A percentile compares a stretch with the other conserved stretches of the same genome.
phyloP scores from a whole-genome alignment of 306 rosid genomes.

The Phaseolus lunatus region DNA sequence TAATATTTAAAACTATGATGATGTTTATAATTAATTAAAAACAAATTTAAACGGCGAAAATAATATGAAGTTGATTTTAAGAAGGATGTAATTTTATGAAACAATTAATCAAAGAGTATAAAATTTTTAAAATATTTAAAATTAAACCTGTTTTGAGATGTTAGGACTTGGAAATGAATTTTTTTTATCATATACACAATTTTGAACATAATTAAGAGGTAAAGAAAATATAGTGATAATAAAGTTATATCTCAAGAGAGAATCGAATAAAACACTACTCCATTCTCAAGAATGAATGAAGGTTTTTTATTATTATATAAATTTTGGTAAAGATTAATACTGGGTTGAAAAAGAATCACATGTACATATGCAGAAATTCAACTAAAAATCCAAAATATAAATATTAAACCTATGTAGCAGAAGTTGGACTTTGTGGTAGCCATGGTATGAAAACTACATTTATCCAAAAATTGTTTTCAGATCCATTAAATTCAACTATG shows the following conservation, averaged over 20 bases:
- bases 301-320: background rate
- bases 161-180: background rate
- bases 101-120: background rate
- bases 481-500: background rate
- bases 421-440: constrained; percentile 24
- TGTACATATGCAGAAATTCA: background rate
- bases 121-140: background rate
- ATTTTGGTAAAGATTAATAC: background rate
- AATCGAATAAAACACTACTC: too few species aligned
- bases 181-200: too few species aligned
- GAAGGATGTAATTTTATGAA: background rate
- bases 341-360: background rate
- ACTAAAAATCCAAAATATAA: constrained; percentile 2
- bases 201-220: background rate
- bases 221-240: background rate
- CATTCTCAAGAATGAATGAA: background rate
- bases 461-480: background rate
- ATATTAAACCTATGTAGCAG: constrained; percentile 5
- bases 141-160: background rate
- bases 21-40: background rate
- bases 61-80: background rate
- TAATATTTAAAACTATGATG: background rate
- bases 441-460: background rate
- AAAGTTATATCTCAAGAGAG: background rate
- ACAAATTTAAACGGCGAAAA: background rate